Base-by-base conservation (phyloP, 1,284 basidiomycete genomes). In the Malassezia nana region DNA sequence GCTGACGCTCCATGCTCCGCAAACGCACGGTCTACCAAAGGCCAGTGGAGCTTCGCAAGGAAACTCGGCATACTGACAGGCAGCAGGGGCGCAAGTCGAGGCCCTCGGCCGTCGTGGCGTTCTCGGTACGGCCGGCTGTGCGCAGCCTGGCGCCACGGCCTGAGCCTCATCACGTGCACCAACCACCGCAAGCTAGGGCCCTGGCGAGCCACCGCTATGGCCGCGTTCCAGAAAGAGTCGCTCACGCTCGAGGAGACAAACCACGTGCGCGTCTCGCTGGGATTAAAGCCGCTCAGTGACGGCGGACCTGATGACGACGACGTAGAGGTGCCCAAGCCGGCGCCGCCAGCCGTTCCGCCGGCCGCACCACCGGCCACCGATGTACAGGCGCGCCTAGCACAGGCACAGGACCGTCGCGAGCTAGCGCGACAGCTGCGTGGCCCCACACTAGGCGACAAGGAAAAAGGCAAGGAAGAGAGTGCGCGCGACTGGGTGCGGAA, bases 191-290 rank as follows among this genome's bases (percentile, higher is more conserved):
- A 7, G 12, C 8, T 5, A 20, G 15, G 18, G 18, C 29, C 18
- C 29, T 6, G 8, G 42, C 18, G 12, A n/a, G 38, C 29, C 16
- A 12, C 30, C 22, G 41, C 45, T 57, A 71, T 71, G 69, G 64
- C 64, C 55, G 67, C 63, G 57, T 71, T 71, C 56, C 62, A 63
- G 24, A 75, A 75, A 54, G 85, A 89, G 76, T 85, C 86, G 73
- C 85, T 94, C 74, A 85, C 86, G 64, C 82, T 98, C 72, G 91
- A 95, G 74, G 94, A 98, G 81, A 95, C 91, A 50, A 96, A 96
- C 80, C 89, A 87, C 77, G 88, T 95, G 74, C 89, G 94, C 78
- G 82, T 94, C 60, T 86, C 84, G 7, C 81, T 96, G 40, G 94
- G 94, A 65, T 83, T 99, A 60, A 89, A 90, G 75, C 92, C 92